phyloP scores from a whole-genome alignment of 1,284 basidiomycete species.

The Trichosporon ovoides region DNA sequence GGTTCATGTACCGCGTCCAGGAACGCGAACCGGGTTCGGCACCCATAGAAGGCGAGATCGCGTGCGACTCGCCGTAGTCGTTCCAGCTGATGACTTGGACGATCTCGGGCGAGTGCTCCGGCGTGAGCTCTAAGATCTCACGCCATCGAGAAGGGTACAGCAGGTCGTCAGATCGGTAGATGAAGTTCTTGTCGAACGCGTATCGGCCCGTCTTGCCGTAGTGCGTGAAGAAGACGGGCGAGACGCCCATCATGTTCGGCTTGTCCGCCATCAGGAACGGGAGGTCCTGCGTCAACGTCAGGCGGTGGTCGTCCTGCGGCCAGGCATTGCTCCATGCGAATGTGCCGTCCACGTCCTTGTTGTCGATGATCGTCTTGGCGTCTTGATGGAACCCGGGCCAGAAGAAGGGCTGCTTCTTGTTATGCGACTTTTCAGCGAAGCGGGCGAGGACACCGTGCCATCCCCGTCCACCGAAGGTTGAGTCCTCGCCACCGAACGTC shows the following conservation, averaged over 20 bases:
- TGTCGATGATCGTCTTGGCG: slow-evolving; percentile 31
- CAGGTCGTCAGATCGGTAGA: slow-evolving; percentile 48
- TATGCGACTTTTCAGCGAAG: slow-evolving; percentile 24
- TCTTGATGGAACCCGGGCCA: slow-evolving; percentile 47
- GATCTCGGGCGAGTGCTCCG: slow-evolving; percentile 32
- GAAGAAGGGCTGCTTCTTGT: slow-evolving; percentile 40
- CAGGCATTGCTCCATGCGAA: slow-evolving; percentile 49
- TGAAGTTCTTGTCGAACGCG: slow-evolving; percentile 50
- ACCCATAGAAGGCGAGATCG: slow-evolving; percentile 43
- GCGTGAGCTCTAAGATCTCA: slow-evolving; percentile 31
- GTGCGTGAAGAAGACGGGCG: slow-evolving; percentile 60
- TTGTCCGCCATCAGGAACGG: slow-evolving; percentile 42
- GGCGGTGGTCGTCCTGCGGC: slow-evolving; percentile 32
- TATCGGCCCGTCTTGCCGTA: slow-evolving; percentile 45
- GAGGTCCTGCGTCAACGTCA: slow-evolving; percentile 31
- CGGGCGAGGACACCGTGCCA: slow-evolving; percentile 37
- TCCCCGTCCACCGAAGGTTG: slow-evolving; percentile 31
- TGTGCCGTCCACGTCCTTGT: slow-evolving; percentile 36
- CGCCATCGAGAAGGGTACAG: slow-evolving; percentile 44
- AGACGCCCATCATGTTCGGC: slow-evolving; percentile 60
- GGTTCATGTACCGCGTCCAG: slow-evolving; percentile 45
- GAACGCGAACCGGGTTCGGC: slow-evolving; percentile 42
- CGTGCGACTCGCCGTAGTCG: slow-evolving; percentile 48
- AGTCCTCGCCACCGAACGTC: slow-evolving; percentile 41
- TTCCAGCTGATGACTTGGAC: slow-evolving; percentile 49